A percentile compares a stretch with the other conserved stretches of the same genome.
Conservation (phyloP, 768 basidiomycete species). For the Austroboletus eburneus region DNA sequence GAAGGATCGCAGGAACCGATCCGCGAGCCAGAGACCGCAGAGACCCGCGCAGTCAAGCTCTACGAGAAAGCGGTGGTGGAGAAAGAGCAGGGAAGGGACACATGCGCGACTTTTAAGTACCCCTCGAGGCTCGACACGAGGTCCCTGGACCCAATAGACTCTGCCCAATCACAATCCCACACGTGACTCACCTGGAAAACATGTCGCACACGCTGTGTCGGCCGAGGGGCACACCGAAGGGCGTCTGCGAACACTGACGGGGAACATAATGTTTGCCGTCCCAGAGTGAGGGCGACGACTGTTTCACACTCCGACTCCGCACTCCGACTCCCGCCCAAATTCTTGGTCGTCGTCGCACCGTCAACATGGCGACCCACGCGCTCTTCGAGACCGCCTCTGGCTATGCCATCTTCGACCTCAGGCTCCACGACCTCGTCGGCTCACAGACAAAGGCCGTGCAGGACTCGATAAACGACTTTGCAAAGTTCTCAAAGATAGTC, state of each 20-base stretch:
- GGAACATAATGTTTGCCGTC: not conserved
- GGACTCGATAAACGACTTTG: conserved; percentile 79
- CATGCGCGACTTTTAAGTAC: conserved; percentile 14
- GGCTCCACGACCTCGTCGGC: conserved; percentile 84
- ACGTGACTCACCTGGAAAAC: conserved; percentile 17
- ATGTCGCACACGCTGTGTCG: not conserved
- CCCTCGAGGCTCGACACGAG: conserved; percentile 29
- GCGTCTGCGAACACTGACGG: too few relatives aligned
- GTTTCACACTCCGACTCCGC: too few relatives aligned
- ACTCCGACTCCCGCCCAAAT: too few relatives aligned
- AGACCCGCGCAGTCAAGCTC: conserved; percentile 23
- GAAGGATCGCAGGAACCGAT: conserved; percentile 16
- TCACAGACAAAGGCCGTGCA: conserved; percentile 74
- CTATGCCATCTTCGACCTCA: conserved; percentile 88
- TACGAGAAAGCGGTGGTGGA: conserved; percentile 13
- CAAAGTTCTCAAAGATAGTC: conserved; percentile 92
- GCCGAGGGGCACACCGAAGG: too few relatives aligned
- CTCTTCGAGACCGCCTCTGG: conserved; percentile 94
- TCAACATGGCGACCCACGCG: conserved; percentile 68
- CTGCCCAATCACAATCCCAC: conserved; percentile 17
- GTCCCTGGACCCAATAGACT: conserved; percentile 16
- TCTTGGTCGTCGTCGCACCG: conserved; percentile 32
- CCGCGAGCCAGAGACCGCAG: conserved; percentile 22
- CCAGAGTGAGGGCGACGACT: too few relatives aligned
- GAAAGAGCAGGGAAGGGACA: not conserved